A percentile compares a stretch with the other conserved stretches of the same genome.
These are phyloP conservation scores for Zopfochytrium polystomum DNA, from an alignment of 371 early-diverging fungal species.

Conservation along the genomic window DNA sequence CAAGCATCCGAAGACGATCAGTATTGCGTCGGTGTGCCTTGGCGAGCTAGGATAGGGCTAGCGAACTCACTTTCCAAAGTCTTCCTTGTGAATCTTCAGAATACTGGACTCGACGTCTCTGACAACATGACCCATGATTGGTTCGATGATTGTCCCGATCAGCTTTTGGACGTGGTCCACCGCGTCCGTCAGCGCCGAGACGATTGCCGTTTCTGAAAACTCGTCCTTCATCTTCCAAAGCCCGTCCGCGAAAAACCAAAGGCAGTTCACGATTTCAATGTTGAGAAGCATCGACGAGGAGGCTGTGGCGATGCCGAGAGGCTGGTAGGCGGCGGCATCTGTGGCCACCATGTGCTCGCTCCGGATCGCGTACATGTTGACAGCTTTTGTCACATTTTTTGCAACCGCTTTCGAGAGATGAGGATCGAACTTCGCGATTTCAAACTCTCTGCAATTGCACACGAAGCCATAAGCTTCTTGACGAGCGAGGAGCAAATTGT, in stretches of 20 bases:
- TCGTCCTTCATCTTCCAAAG: slow-evolving; percentile 58
- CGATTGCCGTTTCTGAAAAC: slow-evolving; percentile 38
- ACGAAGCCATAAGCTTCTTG: background rate
- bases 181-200: slow-evolving; percentile 47
- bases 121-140: slow-evolving; percentile 47
- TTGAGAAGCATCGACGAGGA: slow-evolving; percentile 48
- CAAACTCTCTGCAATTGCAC: slow-evolving; percentile 53
- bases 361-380: slow-evolving; percentile 55
- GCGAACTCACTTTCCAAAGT: slow-evolving; percentile 54
- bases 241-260: slow-evolving; percentile 57
- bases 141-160: slow-evolving; percentile 54
- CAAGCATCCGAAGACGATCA: no score
- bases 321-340: slow-evolving; percentile 33
- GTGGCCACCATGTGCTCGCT: slow-evolving; percentile 53
- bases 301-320: slow-evolving; percentile 37
- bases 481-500: background rate
- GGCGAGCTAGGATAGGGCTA: no score
- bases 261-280: slow-evolving; percentile 57
- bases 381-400: slow-evolving; percentile 54
- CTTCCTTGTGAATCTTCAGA: slow-evolving; percentile 63
- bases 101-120: slow-evolving; percentile 53
- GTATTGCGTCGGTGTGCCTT: no score
- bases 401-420: slow-evolving; percentile 49
- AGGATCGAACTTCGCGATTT: slow-evolving; percentile 60
- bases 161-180: slow-evolving; percentile 49